A percentile compares a stretch with the other conserved stretches of the same genome.
These are phyloP conservation scores for Botrytis cinerea DNA, from an alignment of 2,329 filamentous ascomycete species.

Conservation along the genomic window DNA sequence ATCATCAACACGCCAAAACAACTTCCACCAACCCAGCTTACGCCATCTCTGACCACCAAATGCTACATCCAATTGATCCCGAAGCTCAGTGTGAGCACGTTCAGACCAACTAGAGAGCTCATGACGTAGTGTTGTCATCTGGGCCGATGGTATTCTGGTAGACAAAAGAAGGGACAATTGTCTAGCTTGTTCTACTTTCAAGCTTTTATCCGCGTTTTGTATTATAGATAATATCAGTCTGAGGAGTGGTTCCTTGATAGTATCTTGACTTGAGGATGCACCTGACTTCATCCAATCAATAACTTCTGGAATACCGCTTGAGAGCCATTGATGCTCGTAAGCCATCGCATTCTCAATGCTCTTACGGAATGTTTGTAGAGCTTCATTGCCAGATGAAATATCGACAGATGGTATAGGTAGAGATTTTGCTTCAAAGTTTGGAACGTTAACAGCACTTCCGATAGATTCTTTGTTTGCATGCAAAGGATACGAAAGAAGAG, in stretches of 20 bases:
- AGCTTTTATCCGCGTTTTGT: slow-evolving; percentile 51
- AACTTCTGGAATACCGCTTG: slow-evolving; percentile 67
- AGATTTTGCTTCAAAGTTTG: slow-evolving; percentile 41
- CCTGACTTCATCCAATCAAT: slow-evolving; percentile 63
- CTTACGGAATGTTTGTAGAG: slow-evolving; percentile 66
- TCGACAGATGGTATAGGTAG: slow-evolving; percentile 62
- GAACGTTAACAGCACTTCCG: slow-evolving; percentile 60
- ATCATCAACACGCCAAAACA: slow-evolving; percentile 94
- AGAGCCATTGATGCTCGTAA: slow-evolving; percentile 74
- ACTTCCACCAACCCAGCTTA: slow-evolving; percentile 87
- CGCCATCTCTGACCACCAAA: slow-evolving; percentile 78
- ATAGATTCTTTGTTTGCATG: slow-evolving; percentile 45
- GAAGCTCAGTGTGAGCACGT: slow-evolving; percentile 78
- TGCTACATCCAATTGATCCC: slow-evolving; percentile 74
- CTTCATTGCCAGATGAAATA: slow-evolving; percentile 60
- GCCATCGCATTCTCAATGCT: slow-evolving; percentile 68
- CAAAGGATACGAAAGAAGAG: slow-evolving; percentile 49
- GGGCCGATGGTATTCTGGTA: slow-evolving; percentile 42
- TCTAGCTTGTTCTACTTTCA: slow-evolving; percentile 52
- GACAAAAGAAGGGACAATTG: slow-evolving; percentile 41
- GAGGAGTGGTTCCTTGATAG: slow-evolving; percentile 66
- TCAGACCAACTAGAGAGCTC: slow-evolving; percentile 74
- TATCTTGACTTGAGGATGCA: slow-evolving; percentile 45
- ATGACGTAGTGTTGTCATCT: slow-evolving; percentile 52
- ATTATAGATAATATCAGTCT: slow-evolving; percentile 69